Evolutionary conservation across 1,284 basidiomycete genomes (phyloP), one percentile per base, ranked within the genome.

Genomic region (Cutaneotrichosporon sp.): DNA sequence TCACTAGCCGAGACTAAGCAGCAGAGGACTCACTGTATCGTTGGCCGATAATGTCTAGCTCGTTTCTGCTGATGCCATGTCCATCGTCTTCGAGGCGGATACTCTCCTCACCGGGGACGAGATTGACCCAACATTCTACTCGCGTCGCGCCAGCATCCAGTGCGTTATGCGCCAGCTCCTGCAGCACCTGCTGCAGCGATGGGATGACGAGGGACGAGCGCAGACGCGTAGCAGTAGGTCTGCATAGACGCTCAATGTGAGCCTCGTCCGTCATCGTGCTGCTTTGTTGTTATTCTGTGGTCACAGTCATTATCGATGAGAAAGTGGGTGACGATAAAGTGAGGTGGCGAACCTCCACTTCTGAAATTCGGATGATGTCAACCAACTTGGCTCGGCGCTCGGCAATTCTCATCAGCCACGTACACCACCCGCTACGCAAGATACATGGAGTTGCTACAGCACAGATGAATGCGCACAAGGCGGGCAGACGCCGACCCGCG

Each of bases 71-170:
- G 44, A 96, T 86, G 2, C 91, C 91, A 39, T 60, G 59, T 0
- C 91, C 91, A 67, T 94, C 81, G 73, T 96, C 91, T 60, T 81
- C 79, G 6, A 93, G 86, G 80, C 87, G 85, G 61, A 88, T 84
- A 11, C 79, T 61, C 57, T 66, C 63, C 9, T 51, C 45, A 74
- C 88, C 88, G 88, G 51, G 84, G 80, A 43, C 81, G 24, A 74
- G 60, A 50, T 74, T 65, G 25, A 79, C 46, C 38, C 66, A 65
- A 25, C 73, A 61, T 24, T 71, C 64, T 25, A 80, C 65, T 5
- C 60, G 53, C 4, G 47, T 63, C 3, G 77, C 67, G 7, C 59
- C 48, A 0, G 78, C 78, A 55, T 80, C 78, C n/a, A 79, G 57
- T 1, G 88, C 81, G 68, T 96, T 96, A 67, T 92, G 88, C 16